Evolutionary conservation across 768 basidiomycete genomes (phyloP).

Genomic region (Pisolithus orientalis): DNA sequence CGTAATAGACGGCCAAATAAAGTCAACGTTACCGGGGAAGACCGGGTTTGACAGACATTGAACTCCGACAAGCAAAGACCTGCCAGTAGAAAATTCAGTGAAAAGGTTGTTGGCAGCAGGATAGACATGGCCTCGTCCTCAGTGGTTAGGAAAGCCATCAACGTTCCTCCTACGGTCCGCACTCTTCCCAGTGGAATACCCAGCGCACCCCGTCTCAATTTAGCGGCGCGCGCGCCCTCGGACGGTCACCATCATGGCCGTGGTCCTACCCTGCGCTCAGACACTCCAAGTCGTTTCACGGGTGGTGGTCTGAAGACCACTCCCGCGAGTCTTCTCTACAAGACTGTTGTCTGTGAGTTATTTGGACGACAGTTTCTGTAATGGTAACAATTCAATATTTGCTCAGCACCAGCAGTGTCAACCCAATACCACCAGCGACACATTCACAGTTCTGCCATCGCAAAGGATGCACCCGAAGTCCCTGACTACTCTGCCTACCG

Average conservation of each 20-base stretch:
- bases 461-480: slow-evolving; percentile 70
- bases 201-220: slow-evolving; percentile 65
- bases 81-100: neutral
- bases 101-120: neutral
- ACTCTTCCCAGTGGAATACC: slow-evolving; percentile 78
- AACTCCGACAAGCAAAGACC: neutral
- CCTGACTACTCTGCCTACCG: slow-evolving; percentile 88
- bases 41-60: neutral
- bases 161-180: slow-evolving; percentile 75
- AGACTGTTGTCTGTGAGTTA: slow-evolving; percentile 57
- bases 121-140: slow-evolving; percentile 58
- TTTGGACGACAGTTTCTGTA: slow-evolving; percentile 6
- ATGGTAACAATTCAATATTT: slow-evolving; percentile 5
- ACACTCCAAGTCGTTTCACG: slow-evolving; percentile 58
- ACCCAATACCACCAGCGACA: slow-evolving; percentile 58
- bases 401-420: slow-evolving; percentile 43
- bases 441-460: slow-evolving; percentile 68
- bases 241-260: slow-evolving; percentile 55
- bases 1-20: no score
- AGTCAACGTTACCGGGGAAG: no score
- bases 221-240: slow-evolving; percentile 58
- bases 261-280: slow-evolving; percentile 50
- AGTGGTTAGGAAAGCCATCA: slow-evolving; percentile 76
- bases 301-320: slow-evolving; percentile 47
- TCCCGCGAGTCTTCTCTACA: slow-evolving; percentile 53